Conservation (phyloP, 176 grass and related monocot genomes). For the Calamus simplicifolius region DNA sequence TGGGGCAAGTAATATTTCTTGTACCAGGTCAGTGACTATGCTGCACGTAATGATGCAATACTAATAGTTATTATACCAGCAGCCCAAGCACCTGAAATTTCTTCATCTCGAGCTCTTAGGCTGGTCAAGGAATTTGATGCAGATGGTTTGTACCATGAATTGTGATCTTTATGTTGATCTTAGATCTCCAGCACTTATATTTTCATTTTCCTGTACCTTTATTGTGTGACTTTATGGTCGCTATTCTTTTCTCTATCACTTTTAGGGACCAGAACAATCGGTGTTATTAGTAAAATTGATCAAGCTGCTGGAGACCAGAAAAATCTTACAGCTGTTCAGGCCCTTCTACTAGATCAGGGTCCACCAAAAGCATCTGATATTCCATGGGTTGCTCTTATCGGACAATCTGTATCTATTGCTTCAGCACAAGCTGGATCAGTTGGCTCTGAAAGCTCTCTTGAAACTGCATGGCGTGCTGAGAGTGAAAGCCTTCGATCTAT, state of each 20-base stretch:
- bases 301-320: constrained; percentile 69
- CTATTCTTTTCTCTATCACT: constrained; percentile 25
- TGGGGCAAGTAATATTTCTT: constrained; percentile 19
- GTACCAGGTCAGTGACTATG: constrained; percentile 85
- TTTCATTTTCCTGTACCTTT: background rate
- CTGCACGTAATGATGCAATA: constrained; percentile 86
- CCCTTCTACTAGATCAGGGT: constrained; percentile 63
- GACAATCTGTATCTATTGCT: constrained; percentile 74
- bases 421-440: constrained; percentile 68
- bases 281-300: constrained; percentile 59
- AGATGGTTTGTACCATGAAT: constrained; percentile 51
- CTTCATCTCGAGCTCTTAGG: constrained; percentile 83
- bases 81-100: constrained; percentile 83
- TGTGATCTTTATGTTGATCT: background rate
- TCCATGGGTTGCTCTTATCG: constrained; percentile 79
- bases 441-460: constrained; percentile 72
- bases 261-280: constrained; percentile 90
- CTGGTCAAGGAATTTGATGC: constrained; percentile 86
- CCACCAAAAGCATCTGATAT: constrained; percentile 72
- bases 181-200: too few relatives aligned
- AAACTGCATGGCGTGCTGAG: constrained; percentile 82
- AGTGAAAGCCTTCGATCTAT: constrained; percentile 65
- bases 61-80: constrained; percentile 87
- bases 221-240: background rate
- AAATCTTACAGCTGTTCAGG: constrained; percentile 63